Evolutionary conservation across 2,329 filamentous ascomycete genomes (phyloP), one percentile per base, ranked within the genome.

Genomic region (Penicillium thymicola): DNA sequence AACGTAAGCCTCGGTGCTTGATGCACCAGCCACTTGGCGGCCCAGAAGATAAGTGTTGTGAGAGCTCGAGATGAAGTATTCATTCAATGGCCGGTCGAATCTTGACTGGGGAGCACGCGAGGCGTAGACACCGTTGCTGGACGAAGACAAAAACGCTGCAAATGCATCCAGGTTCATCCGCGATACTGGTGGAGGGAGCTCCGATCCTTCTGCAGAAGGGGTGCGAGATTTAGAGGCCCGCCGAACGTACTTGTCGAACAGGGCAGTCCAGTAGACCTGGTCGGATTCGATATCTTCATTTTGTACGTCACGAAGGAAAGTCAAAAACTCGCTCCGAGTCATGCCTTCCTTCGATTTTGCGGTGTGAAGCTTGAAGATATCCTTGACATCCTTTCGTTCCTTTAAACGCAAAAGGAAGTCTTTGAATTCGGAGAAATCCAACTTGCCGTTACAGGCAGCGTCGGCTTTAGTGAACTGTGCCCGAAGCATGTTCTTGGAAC

Each of bases 51-150:
- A 99, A 0, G 94, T 99, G 75, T 99, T 99, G 80, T 99, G 94
- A 1, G 94, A 97, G 78, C 92, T 97, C 1, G 93, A 97, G 64
- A 99, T 94, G 78, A 92, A 97, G 75, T 99, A 99, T 71, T 97
- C 93, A 71, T 96, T 96, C 72, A 97, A 79, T 0, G 94, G 94
- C 25, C 89, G 85, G 69, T 96, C 86, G 53, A 97, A 84, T 6
- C 79, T 79, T 54, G 86, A 85, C 28, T 85, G 77, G 13, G 82
- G 75, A n/a, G 84, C 82, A 59, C 83, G 81, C 41, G 83, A 82
- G 28, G 82, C 76, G 41, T 91, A 82, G 2, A 89, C 81, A 2
- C 85, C 81, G 68, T 95, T 96, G 65, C 86, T 82, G 43, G 84
- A 83, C 0, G 90, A 96, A 14, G 86, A 84, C 13, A 96, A 78